A percentile compares a stretch with the other conserved stretches of the same genome.
phyloP scores from a whole-genome alignment of 164 flowering plant genomes.

The Magnolia changhungtana region DNA sequence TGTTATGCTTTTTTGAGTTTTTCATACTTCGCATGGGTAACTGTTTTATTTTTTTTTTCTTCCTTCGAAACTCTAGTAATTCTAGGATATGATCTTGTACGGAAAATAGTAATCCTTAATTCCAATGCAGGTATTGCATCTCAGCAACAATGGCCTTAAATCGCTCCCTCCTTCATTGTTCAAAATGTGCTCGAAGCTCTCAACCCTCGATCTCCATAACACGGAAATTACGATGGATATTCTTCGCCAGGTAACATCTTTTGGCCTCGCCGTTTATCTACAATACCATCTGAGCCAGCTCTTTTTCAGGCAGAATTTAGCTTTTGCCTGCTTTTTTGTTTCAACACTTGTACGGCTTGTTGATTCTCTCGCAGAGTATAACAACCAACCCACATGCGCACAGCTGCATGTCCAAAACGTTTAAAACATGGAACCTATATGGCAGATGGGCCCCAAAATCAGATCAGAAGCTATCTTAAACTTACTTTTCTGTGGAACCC shows the following conservation, averaged over 20 bases:
- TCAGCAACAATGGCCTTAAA: constrained; percentile 70
- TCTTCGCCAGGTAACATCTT: constrained; percentile 63
- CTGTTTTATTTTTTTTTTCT: no score
- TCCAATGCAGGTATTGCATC: constrained; percentile 54
- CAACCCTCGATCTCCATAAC: constrained; percentile 79
- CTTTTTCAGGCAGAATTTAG: neutral
- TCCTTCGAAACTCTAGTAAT: neutral
- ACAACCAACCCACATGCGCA: no score
- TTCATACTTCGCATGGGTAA: no score
- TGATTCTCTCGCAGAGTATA: no score
- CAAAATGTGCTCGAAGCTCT: constrained; percentile 57
- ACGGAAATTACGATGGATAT: constrained; percentile 81
- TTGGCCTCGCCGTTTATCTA: neutral
- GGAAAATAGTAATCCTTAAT: neutral
- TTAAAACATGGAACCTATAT: no score
- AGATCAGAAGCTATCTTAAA: no score
- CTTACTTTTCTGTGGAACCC: no score
- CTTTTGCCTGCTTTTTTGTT: no score
- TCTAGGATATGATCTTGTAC: neutral
- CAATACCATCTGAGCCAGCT: neutral
- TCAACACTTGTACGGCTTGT: no score
- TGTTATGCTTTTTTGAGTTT: no score
- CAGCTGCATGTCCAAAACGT: no score
- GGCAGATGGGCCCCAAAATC: no score
- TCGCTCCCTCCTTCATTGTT: constrained; percentile 61